phyloP scores from a whole-genome alignment of 148 eudicot species.

The Drosera capensis region DNA sequence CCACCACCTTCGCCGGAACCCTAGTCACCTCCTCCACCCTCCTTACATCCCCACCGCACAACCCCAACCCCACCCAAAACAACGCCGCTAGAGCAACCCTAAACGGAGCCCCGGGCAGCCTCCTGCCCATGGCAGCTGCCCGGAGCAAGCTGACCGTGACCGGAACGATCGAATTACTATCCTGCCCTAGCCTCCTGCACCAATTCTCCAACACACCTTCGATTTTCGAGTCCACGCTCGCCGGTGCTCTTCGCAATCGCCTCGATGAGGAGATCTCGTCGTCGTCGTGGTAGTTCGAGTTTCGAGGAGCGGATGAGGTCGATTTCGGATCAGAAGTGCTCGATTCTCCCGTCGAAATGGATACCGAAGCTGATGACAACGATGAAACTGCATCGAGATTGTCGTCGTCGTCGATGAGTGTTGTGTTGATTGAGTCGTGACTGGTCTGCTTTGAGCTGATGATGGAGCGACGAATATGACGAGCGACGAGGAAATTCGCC shows the following conservation, averaged over 20 bases:
- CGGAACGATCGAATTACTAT: conserved; percentile 2
- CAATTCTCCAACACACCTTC: conserved; percentile 47
- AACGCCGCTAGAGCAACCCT: conserved; percentile 34
- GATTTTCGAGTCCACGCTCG: conserved; percentile 15
- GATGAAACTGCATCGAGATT: conserved; percentile 9
- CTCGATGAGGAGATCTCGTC: conserved; percentile 5
- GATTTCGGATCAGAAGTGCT: not conserved
- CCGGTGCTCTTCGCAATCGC: not conserved
- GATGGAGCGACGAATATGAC: conserved; percentile 28
- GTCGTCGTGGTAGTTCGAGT: not conserved
- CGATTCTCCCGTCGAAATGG: conserved; percentile 16
- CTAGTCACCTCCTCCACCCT: conserved; percentile 46
- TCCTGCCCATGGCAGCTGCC: conserved; percentile 5
- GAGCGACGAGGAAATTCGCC: conserved; percentile 36
- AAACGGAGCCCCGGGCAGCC: conserved; percentile 23
- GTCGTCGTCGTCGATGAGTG: not conserved
- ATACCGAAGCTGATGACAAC: conserved; percentile 15
- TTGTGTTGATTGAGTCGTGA: too few relatives aligned
- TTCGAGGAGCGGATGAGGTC: not conserved
- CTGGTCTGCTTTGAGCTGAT: conserved; percentile 14
- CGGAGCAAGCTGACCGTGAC: conserved; percentile 14
- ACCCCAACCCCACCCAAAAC: conserved; percentile 38
- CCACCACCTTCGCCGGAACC: conserved; percentile 43
- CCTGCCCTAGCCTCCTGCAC: conserved; percentile 26
- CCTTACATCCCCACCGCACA: conserved; percentile 15